phyloP scores from a whole-genome alignment of 1,284 basidiomycete species.

The Cutaneotrichosporon arboriforme region DNA sequence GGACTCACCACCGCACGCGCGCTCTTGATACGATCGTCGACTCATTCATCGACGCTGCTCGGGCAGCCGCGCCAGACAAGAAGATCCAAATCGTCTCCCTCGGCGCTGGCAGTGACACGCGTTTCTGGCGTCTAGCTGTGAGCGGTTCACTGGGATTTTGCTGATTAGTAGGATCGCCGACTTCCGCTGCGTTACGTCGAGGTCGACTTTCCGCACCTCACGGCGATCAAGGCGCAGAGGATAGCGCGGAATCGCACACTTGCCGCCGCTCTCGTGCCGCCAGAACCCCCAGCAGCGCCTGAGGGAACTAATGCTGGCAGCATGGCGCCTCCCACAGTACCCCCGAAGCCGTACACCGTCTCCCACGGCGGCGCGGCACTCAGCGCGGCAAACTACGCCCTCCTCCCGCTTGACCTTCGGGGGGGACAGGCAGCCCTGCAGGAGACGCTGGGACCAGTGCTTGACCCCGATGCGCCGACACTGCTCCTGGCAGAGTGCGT shows the following conservation, averaged over 20 bases:
- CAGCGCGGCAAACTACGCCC: slow-evolving; percentile 61
- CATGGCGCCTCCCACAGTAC: not conserved
- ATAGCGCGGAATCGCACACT: slow-evolving; percentile 68
- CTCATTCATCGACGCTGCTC: slow-evolving; percentile 57
- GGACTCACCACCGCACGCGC: slow-evolving; percentile 78
- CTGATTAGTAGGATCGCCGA: not conserved
- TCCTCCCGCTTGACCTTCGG: slow-evolving; percentile 71
- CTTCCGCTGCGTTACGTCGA: slow-evolving; percentile 62
- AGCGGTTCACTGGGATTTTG: slow-evolving; percentile 40
- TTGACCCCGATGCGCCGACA: slow-evolving; percentile 67
- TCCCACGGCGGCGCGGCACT: slow-evolving; percentile 64
- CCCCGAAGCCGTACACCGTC: slow-evolving; percentile 24
- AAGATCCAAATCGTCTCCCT: slow-evolving; percentile 75
- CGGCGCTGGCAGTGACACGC: slow-evolving; percentile 86
- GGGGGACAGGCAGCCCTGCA: slow-evolving; percentile 23
- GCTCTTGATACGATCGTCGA: slow-evolving; percentile 75
- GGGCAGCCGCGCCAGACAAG: not conserved
- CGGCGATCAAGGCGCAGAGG: slow-evolving; percentile 72
- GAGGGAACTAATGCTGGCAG: not conserved
- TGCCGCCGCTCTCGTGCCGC: slow-evolving; percentile 27
- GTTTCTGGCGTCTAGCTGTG: slow-evolving; percentile 85
- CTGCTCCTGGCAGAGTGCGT: slow-evolving; percentile 87
- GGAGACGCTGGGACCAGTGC: slow-evolving; percentile 38
- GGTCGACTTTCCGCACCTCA: slow-evolving; percentile 82
- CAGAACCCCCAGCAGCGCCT: not conserved